A percentile compares a stretch with the other conserved stretches of the same genome.
These are phyloP conservation scores for Psilocybe azurescens DNA, from an alignment of 768 basidiomycete species.

Conservation along the genomic window DNA sequence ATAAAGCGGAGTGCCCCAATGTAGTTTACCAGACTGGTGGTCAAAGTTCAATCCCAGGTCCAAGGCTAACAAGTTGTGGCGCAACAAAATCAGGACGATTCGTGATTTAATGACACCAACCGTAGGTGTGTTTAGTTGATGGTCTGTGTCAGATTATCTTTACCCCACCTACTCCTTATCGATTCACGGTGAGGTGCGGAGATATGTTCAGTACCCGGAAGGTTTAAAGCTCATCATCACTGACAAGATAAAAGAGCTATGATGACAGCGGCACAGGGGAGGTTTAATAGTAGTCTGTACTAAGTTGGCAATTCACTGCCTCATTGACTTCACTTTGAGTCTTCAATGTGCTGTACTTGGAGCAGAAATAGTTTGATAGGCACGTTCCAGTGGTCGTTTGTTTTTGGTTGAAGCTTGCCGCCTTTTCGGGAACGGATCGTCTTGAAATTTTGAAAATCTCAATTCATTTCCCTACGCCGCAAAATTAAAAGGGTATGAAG, in stretches of 20 bases:
- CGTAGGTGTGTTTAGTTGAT: conserved; percentile 2
- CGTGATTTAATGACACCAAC: conserved; percentile 2
- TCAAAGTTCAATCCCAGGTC: neutral
- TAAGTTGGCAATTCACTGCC: neutral
- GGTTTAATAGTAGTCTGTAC: neutral
- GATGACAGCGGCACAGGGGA: neutral
- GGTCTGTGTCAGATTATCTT: neutral
- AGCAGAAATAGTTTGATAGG: conserved; percentile 2
- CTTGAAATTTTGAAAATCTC: neutral
- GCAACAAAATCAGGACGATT: conserved; percentile 3
- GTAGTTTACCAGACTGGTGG: neutral
- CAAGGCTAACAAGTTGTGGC: neutral
- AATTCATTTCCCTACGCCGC: neutral
- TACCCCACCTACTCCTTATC: neutral
- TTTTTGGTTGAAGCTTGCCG: neutral
- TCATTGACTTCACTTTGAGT: neutral
- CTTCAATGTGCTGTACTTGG: neutral
- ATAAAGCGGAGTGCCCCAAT: neutral
- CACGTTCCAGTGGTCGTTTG: neutral
- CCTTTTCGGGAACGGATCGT: neutral
- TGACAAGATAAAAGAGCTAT: neutral
- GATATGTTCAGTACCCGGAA: neutral
- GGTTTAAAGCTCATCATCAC: neutral
- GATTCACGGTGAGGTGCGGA: neutral
- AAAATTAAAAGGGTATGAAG: neutral